Conservation (phyloP, 2,329 filamentous ascomycete genomes). For the Colletotrichum truncatum region DNA sequence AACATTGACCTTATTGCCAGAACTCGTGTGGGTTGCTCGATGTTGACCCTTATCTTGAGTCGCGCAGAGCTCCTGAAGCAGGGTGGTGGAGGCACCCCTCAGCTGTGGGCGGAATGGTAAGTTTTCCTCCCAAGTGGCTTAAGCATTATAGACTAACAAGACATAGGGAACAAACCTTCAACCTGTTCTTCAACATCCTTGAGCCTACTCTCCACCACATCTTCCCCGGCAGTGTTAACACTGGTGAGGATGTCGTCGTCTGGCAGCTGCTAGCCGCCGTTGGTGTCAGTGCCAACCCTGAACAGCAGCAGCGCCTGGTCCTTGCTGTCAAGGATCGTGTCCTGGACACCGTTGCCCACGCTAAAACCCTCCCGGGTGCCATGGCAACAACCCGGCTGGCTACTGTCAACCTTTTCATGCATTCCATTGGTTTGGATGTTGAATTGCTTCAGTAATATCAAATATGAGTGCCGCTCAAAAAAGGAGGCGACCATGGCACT, state of each 20-base stretch:
- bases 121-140: slow-evolving; percentile 35
- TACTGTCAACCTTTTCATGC: slow-evolving; percentile 98
- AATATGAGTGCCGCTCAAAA: not conserved
- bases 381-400: slow-evolving; percentile 85
- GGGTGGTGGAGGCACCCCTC: slow-evolving; percentile 73
- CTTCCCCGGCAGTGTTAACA: slow-evolving; percentile 91
- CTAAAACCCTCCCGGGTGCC: slow-evolving; percentile 88
- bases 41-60: slow-evolving; percentile 93
- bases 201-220: slow-evolving; percentile 86
- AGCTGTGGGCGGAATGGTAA: slow-evolving; percentile 84
- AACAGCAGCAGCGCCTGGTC: slow-evolving; percentile 94
- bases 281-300: slow-evolving; percentile 90
- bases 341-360: slow-evolving; percentile 90
- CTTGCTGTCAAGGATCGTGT: slow-evolving; percentile 97
- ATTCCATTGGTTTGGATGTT: slow-evolving; percentile 97
- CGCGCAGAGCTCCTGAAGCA: slow-evolving; percentile 94
- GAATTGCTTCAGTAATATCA: slow-evolving; percentile 65
- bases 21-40: slow-evolving; percentile 87
- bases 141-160: not conserved
- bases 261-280: slow-evolving; percentile 98
- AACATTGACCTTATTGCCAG: slow-evolving; percentile 86
- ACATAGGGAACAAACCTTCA: slow-evolving; percentile 78
- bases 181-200: slow-evolving; percentile 84
- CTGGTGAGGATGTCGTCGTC: slow-evolving; percentile 93
- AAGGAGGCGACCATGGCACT: slow-evolving; percentile 2